Percentiles rank a stretch among this genome's conserved stretches.
These are phyloP conservation scores for Volvariella volvacea DNA, from an alignment of 1,284 basidiomycete genomes.

Conservation along the genomic window DNA sequence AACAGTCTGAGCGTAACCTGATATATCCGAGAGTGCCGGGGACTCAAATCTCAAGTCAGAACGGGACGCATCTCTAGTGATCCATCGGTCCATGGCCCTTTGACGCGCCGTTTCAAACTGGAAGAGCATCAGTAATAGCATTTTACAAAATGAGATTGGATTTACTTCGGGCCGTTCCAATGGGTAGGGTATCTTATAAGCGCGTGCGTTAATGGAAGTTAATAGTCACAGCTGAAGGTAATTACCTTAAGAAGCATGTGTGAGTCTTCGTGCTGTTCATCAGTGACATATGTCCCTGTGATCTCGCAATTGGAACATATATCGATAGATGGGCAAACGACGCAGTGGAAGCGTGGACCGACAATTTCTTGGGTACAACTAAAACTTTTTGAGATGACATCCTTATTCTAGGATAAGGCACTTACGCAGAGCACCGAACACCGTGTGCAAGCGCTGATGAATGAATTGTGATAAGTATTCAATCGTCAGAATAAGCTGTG, in stretches of 20 bases:
- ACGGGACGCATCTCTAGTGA: conserved; percentile 63
- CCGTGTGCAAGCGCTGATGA: too few relatives aligned
- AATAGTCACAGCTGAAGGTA: neutral
- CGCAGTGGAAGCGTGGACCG: conserved; percentile 86
- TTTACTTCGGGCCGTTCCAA: conserved; percentile 1
- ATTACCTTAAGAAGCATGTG: conserved; percentile 85
- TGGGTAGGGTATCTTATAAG: neutral
- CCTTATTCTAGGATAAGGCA: too few relatives aligned
- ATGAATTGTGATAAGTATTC: conserved; percentile 4
- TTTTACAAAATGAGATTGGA: too few relatives aligned
- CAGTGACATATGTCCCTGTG: conserved; percentile 73
- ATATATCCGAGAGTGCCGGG: conserved; percentile 52
- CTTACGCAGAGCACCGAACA: too few relatives aligned
- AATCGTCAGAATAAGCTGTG: conserved; percentile 4
- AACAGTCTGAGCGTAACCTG: conserved; percentile 58
- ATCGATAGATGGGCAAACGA: conserved; percentile 75
- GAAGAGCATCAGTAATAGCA: too few relatives aligned
- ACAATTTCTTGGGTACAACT: conserved; percentile 87
- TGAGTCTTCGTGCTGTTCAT: conserved; percentile 68
- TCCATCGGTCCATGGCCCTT: conserved; percentile 71
- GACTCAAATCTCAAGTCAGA: conserved; percentile 37
- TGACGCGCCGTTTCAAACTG: too few relatives aligned
- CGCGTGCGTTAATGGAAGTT: too few relatives aligned
- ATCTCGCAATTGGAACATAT: conserved; percentile 89
- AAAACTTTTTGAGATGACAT: conserved; percentile 2